These are phyloP conservation scores for Lactarius sanguifluus DNA, from an alignment of 768 basidiomycete genomes.

Conservation along the genomic window DNA sequence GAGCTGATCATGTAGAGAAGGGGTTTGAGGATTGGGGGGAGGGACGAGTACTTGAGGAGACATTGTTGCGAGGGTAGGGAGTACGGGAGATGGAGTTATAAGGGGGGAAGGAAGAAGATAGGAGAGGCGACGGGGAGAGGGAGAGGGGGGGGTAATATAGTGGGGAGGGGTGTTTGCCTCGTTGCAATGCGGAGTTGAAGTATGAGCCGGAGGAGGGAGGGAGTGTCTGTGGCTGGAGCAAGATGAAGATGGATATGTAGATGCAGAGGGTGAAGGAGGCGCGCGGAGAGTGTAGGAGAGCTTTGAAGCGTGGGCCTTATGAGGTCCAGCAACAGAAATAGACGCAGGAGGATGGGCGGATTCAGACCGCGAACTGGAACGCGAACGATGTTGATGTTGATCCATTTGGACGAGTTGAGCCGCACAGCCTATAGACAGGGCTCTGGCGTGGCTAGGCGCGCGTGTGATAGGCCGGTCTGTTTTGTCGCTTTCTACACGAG, in stretches of 20 bases:
- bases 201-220: constrained; percentile 11
- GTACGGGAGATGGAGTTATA: constrained; percentile 31
- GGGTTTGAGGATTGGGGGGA: constrained; percentile 27
- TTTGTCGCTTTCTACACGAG: constrained; percentile 21
- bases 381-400: constrained; percentile 23
- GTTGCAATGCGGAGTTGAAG: constrained; percentile 27
- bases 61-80: constrained; percentile 41
- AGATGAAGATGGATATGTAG: constrained; percentile 20
- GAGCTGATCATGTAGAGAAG: constrained; percentile 28
- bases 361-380: constrained; percentile 28
- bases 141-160: constrained; percentile 24
- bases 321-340: constrained; percentile 14
- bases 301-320: constrained; percentile 19
- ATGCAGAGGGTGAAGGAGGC: constrained; percentile 12
- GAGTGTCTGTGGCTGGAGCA: constrained; percentile 11
- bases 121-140: constrained; percentile 17
- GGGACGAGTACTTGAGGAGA: constrained; percentile 36
- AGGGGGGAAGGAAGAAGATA: constrained; percentile 16
- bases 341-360: constrained; percentile 2
- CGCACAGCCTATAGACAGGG: constrained; percentile 22
- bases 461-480: constrained; percentile 27
- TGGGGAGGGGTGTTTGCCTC: constrained; percentile 26
- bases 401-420: constrained; percentile 19
- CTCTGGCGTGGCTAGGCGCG: constrained; percentile 19
- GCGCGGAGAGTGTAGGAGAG: not conserved